Evolutionary conservation across 768 basidiomycete genomes (phyloP).

Genomic region (Nevesoporus exiguus): DNA sequence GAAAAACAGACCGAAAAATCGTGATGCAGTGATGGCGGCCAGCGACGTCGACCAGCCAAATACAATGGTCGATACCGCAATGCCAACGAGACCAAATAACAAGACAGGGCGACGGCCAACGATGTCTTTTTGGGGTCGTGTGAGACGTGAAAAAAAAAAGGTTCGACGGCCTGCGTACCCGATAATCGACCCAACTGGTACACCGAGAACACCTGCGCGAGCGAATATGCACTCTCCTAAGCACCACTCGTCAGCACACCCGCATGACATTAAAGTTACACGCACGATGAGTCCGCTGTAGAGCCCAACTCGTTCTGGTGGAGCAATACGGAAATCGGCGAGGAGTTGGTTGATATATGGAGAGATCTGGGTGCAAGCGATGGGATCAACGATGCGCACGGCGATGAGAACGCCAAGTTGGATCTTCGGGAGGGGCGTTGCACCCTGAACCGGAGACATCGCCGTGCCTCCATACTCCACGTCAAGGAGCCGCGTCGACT

Average conservation of each 20-base stretch:
- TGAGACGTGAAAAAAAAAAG: too few relatives aligned
- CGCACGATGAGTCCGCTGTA: neutral
- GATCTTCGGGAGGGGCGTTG: too few relatives aligned
- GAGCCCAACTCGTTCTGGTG: neutral
- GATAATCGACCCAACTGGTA: neutral
- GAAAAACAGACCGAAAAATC: conserved; percentile 51
- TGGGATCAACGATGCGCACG: neutral
- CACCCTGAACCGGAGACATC: too few relatives aligned
- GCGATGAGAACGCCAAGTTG: neutral
- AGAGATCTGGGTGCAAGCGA: neutral
- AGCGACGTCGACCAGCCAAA: conserved; percentile 60
- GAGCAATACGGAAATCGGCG: neutral
- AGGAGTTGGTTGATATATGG: neutral
- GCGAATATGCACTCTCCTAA: neutral
- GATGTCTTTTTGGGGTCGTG: conserved; percentile 35
- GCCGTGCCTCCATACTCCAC: too few relatives aligned
- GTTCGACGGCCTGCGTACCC: neutral
- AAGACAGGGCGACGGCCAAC: conserved; percentile 63
- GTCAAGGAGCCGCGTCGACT: too few relatives aligned
- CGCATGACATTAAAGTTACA: neutral
- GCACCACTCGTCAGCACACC: neutral
- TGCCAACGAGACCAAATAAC: conserved; percentile 48
- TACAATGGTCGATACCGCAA: conserved; percentile 45
- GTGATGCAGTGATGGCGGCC: conserved; percentile 41
- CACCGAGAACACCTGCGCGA: neutral